These are phyloP conservation scores for Starmera dryadoides DNA, from an alignment of 805 yeast genomes.

Conservation along the genomic window DNA sequence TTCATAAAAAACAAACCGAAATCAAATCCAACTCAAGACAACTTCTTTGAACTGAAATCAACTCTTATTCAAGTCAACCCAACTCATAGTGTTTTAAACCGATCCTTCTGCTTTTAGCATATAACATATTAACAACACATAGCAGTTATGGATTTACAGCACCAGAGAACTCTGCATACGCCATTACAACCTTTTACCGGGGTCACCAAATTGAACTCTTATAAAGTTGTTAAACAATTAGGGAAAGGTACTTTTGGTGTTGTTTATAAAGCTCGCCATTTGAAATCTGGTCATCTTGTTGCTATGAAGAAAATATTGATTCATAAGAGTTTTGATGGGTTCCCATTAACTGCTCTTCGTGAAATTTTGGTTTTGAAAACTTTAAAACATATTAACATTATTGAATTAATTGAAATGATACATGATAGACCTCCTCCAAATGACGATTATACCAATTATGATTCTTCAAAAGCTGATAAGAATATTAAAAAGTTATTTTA, in stretches of 20 bases:
- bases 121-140: no score
- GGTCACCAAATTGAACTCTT: conserved; percentile 21
- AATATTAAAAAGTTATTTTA: conserved; percentile 42
- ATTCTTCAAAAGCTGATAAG: conserved; percentile 1
- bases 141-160: neutral
- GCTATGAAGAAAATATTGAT: conserved; percentile 85
- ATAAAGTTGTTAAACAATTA: conserved; percentile 33
- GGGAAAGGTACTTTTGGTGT: conserved; percentile 90
- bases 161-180: neutral
- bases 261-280: conserved; percentile 67
- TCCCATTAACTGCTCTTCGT: conserved; percentile 92
- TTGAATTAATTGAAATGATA: conserved; percentile 75
- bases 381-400: conserved; percentile 61
- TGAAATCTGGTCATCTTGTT: conserved; percentile 47
- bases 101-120: no score
- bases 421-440: conserved; percentile 36
- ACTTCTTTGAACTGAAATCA: no score
- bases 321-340: conserved; percentile 40
- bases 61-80: no score
- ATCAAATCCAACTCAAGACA: no score
- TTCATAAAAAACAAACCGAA: no score
- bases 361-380: conserved; percentile 79
- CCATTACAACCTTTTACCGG: conserved; percentile 2
- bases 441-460: conserved; percentile 3
- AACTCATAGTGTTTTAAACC: no score